Evolutionary conservation across 768 basidiomycete species (phyloP).

Genomic region (Exsudoporus frostii): DNA sequence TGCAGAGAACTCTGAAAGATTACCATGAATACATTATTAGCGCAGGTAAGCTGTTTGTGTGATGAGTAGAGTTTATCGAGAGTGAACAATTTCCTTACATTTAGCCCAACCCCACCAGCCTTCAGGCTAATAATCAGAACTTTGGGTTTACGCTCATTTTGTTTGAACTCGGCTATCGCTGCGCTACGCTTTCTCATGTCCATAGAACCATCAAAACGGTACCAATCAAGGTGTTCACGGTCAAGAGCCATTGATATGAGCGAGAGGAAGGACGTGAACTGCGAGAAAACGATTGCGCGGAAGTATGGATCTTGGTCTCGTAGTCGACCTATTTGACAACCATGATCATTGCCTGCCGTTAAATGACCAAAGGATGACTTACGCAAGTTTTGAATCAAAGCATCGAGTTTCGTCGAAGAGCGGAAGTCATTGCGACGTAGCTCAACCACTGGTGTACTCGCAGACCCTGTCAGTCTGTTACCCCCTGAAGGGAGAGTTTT

Average conservation of each 20-base stretch:
- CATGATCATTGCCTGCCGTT: neutral
- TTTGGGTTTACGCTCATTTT: conserved; percentile 65
- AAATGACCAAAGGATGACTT: conserved; percentile 20
- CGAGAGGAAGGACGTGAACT: conserved; percentile 86
- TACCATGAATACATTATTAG: conserved; percentile 87
- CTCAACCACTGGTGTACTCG: conserved; percentile 43
- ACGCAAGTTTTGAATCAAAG: conserved; percentile 73
- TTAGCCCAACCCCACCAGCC: conserved; percentile 90
- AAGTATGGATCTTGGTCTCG: conserved; percentile 71
- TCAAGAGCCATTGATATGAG: conserved; percentile 70
- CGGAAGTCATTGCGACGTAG: conserved; percentile 81
- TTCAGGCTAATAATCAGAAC: conserved; percentile 77
- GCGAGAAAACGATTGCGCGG: conserved; percentile 85
- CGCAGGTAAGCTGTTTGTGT: conserved; percentile 57
- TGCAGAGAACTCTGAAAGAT: conserved; percentile 2
- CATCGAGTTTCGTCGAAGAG: conserved; percentile 89
- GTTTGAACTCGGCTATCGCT: conserved; percentile 76
- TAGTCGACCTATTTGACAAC: conserved; percentile 46
- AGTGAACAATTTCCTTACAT: conserved; percentile 44
- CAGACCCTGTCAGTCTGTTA: conserved; percentile 16
- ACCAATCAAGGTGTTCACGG: conserved; percentile 64
- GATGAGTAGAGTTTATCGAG: neutral
- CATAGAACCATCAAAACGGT: conserved; percentile 92
- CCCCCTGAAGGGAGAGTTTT: conserved; percentile 5
- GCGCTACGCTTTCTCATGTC: conserved; percentile 75